A percentile compares a stretch with the other conserved stretches of the same genome.
These are phyloP conservation scores for Barnettozyma botsteinii DNA, from an alignment of 805 yeast species.

Conservation along the genomic window DNA sequence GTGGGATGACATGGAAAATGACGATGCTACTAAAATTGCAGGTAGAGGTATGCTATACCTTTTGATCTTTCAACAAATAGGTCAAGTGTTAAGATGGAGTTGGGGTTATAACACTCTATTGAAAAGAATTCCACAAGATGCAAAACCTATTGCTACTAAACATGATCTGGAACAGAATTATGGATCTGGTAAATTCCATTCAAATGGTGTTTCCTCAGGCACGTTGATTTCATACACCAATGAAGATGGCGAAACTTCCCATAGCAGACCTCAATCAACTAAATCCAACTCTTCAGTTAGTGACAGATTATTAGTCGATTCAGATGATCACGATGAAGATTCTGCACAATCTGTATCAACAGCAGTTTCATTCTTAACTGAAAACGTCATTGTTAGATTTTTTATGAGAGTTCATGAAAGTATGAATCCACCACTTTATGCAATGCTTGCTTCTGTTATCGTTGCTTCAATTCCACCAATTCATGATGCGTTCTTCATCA, in stretches of 20 bases:
- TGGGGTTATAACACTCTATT: slow-evolving; percentile 77
- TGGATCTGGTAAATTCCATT: not conserved
- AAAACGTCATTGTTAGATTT: not conserved
- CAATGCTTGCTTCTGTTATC: slow-evolving; percentile 63
- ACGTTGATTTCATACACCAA: not conserved
- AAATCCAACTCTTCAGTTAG: slow-evolving; percentile 4
- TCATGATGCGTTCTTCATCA: slow-evolving; percentile 51
- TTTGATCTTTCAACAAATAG: slow-evolving; percentile 74
- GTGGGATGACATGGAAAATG: slow-evolving; percentile 70
- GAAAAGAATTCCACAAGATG: slow-evolving; percentile 29
- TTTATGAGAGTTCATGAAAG: slow-evolving; percentile 30
- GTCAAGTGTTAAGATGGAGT: slow-evolving; percentile 79
- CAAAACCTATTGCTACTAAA: not conserved
- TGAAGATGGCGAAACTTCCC: not conserved
- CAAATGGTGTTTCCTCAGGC: slow-evolving; percentile 2
- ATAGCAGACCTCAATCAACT: not conserved
- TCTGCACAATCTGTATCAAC: not conserved
- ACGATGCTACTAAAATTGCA: slow-evolving; percentile 63
- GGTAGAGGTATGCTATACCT: slow-evolving; percentile 72
- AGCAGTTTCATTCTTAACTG: not conserved
- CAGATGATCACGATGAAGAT: not conserved
- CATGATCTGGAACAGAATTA: slow-evolving; percentile 1
- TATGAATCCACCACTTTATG: slow-evolving; percentile 82
- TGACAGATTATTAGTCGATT: slow-evolving; percentile 9
- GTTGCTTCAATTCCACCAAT: slow-evolving; percentile 62